Base-by-base conservation (phyloP, 179 eudicot species). In the Gypsophila paniculata region DNA sequence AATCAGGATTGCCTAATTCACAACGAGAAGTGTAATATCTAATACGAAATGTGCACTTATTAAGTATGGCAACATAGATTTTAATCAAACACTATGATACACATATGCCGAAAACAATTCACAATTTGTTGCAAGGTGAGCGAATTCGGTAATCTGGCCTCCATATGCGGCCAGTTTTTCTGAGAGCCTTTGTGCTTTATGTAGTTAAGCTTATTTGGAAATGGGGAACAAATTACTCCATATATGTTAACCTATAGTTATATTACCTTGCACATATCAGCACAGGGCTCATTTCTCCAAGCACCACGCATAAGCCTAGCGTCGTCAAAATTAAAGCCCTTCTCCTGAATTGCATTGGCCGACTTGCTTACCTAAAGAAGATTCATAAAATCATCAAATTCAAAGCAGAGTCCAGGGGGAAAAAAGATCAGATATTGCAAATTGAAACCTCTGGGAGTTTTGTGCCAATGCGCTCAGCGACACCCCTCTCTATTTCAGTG, bases 241-340 rank as follows among this genome's bases (percentile, higher is more conserved):
- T 21, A 55, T 18, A 55, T 55, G 29, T 55, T 54, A 55, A 55
- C 61, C 8, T 55, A 55, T 21, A 8, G 61, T 21, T 55, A 55
- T 55, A 67, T 34, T 82, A 94, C 99, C 96, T 82, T 92, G 90
- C 97, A 95, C 77, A 85, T 71, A 80, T 92, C 97, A 71, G 97
- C 86, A 85, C 90, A 86, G 67, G 93, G 89, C 81, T 92, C 95
- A 83, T 92, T 92, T 84, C 96, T 86, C 99, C 99, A 95, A 55
- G 97, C 95, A 81, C 99, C 99, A 68, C 80, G 81, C 99, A 95
- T 95, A 74, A 95, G 84, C 82, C 96, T 84, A 59, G 73, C 82
- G 76, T 95, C 99, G 53, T 95, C 93, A 81, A 95, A 95, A 79
- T 95, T 95, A 80, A 95, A 95, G 72, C 99, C 99, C 81, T 90